phyloP scores from a whole-genome alignment of 345 rosid genomes.

The Eucalyptus erythrocorys region DNA sequence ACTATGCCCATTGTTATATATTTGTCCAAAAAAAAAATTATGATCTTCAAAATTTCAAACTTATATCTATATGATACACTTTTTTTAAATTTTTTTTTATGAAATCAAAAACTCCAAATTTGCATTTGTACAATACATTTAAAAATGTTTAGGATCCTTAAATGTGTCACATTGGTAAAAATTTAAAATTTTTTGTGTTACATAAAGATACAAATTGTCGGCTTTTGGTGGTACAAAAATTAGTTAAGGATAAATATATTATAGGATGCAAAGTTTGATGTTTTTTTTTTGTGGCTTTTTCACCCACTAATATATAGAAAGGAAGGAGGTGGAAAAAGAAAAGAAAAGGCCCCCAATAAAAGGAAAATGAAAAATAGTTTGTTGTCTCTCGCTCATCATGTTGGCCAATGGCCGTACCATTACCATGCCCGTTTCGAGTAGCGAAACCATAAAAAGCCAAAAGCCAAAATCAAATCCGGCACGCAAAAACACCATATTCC shows the following conservation, averaged over 20 bases:
- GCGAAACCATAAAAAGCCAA: not conserved
- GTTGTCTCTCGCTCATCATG: not conserved
- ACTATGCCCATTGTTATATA: accelerated
- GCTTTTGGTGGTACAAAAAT: accelerated
- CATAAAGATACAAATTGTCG: accelerated
- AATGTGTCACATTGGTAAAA: accelerated
- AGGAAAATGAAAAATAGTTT: not conserved
- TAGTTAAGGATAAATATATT: no score
- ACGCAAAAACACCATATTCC: not conserved
- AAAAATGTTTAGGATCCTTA: accelerated
- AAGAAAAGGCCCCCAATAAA: no score
- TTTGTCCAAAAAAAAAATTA: no score
- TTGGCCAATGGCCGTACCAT: not conserved
- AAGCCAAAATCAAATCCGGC: not conserved
- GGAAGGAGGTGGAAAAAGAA: not conserved
- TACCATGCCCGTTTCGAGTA: not conserved
- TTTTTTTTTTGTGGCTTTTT: no score
- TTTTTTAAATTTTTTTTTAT: no score
- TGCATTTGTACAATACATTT: no score
- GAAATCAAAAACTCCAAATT: no score
- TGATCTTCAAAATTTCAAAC: accelerated
- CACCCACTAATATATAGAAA: accelerated
- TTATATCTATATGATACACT: no score
- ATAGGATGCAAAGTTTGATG: accelerated
- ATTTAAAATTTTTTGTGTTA: accelerated